Percentiles rank a stretch among this genome's conserved stretches.
phyloP scores from a whole-genome alignment of 2,329 filamentous ascomycete genomes.

The Aspergillus uvarum region DNA sequence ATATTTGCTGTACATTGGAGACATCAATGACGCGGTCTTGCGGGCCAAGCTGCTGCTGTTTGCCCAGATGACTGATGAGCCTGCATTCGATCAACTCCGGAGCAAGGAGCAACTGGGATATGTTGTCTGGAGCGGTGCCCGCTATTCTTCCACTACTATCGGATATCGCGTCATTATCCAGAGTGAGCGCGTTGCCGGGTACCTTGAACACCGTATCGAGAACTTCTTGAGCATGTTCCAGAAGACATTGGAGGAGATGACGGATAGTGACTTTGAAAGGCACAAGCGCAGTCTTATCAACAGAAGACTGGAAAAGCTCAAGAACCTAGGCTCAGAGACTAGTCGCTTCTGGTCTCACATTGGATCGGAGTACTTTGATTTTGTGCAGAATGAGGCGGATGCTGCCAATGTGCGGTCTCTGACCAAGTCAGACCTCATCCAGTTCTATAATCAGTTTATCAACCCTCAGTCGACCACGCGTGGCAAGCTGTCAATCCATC shows the following conservation, averaged over 20 bases:
- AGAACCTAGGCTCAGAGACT: conserved; percentile 86
- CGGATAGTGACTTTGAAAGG: conserved; percentile 78
- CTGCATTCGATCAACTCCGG: conserved; percentile 87
- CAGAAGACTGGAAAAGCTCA: conserved; percentile 83
- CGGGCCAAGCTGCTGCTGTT: conserved; percentile 78
- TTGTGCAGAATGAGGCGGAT: conserved; percentile 77
- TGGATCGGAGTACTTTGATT: conserved; percentile 82
- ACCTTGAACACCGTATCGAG: conserved; percentile 84
- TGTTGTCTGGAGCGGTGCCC: conserved; percentile 81
- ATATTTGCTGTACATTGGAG: conserved; percentile 70
- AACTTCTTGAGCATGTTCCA: conserved; percentile 72
- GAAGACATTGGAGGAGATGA: conserved; percentile 70
- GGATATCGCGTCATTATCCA: conserved; percentile 90
- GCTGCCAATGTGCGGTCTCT: conserved; percentile 71
- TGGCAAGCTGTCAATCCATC: conserved; percentile 81
- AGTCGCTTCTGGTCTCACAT: conserved; percentile 83
- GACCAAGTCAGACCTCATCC: conserved; percentile 74
- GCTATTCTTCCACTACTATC: conserved; percentile 71
- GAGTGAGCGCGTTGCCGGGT: conserved; percentile 80
- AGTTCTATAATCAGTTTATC: conserved; percentile 76
- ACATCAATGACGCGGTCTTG: conserved; percentile 65
- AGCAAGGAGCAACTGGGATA: conserved; percentile 98
- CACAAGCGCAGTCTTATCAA: conserved; percentile 89
- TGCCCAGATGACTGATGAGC: conserved; percentile 88
- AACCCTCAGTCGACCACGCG: conserved; percentile 69